Percentiles rank a stretch among this genome's conserved stretches.
Conservation (phyloP, 768 basidiomycete genomes). For the Suillus brevipes region DNA sequence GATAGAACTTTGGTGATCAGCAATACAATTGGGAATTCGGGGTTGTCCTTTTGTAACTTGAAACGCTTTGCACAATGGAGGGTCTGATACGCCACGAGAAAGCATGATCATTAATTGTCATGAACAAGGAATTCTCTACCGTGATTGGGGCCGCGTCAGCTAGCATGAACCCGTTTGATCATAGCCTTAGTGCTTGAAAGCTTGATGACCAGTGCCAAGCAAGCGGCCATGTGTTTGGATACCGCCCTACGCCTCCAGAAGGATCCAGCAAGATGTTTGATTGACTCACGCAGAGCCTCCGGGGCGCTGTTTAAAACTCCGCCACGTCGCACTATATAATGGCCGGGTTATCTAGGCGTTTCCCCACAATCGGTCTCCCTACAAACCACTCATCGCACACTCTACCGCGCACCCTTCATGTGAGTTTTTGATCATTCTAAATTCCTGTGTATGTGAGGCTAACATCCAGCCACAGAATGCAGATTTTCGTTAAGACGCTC, state of each 20-base stretch:
- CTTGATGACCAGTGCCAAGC: background rate
- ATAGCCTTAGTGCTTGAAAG: background rate
- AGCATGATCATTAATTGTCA: too few relatives aligned
- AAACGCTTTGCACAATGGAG: too few relatives aligned
- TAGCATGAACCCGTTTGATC: background rate
- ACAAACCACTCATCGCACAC: background rate
- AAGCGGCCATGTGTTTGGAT: background rate
- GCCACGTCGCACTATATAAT: conserved; percentile 1
- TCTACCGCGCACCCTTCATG: background rate
- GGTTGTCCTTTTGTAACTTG: too few relatives aligned
- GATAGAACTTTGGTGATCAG: too few relatives aligned
- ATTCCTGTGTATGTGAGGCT: background rate
- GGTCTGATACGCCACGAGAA: too few relatives aligned
- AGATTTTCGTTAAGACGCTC: conserved; percentile 84
- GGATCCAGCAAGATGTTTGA: conserved; percentile 1
- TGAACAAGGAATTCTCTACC: background rate
- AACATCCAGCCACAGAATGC: conserved; percentile 47
- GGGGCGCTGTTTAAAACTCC: background rate
- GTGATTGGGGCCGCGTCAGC: too few relatives aligned
- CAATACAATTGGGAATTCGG: too few relatives aligned
- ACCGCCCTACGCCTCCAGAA: conserved; percentile 1
- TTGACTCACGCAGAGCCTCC: background rate
- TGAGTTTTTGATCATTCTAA: background rate
- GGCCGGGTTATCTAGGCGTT: background rate
- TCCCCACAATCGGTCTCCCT: background rate